Evolutionary conservation across 805 yeast genomes (phyloP), one percentile per base, ranked within the genome.

Genomic region (Metschnikowia colocasiae): DNA sequence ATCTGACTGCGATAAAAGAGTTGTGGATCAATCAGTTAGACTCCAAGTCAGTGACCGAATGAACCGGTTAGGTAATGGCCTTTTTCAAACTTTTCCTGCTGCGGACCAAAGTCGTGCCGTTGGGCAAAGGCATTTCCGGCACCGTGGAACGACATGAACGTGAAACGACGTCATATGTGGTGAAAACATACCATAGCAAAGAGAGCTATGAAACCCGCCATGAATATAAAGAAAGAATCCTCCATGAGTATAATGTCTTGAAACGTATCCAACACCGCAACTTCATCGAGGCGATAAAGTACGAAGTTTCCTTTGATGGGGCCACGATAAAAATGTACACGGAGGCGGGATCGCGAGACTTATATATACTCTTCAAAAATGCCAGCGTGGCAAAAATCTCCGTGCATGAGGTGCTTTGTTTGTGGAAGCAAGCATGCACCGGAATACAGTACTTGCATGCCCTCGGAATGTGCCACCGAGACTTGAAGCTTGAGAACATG

Each of bases 401-500:
- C 13, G 19, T 29, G 30, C 42, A 27, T 2, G 63, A 59, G 23
- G 45, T 59, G 30, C 42, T 65, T 16, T 62, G 73, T 44, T 59
- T 66, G 35, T 73, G 74, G 70, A 65, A 63, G 45, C 82, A 79
- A 56, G 46, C 75, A 3, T 57, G 69, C 15, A 26, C 35, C 2
- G 81, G 72, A 0, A 54, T 79, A 3, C 15, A 38, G 1, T 71
- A 67, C 54, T 49, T 79, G 35, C 82, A 79, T 50, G 29, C 23
- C 8, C 40, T 45, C 2, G 59, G 61, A 20, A 52, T 75, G 13
- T 71, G 75, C 49, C 83, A 79, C 56, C 62, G 82, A 34, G 83
- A 79, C 59, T 55, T 79, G 44, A 79, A 79, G 58, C 62, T 74
- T 20, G 77, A 69, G 23, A 79, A 79, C 50, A 53, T 78, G 40